These are phyloP conservation scores for Camillea tinctor DNA, from an alignment of 2,329 filamentous ascomycete genomes.

Conservation along the genomic window DNA sequence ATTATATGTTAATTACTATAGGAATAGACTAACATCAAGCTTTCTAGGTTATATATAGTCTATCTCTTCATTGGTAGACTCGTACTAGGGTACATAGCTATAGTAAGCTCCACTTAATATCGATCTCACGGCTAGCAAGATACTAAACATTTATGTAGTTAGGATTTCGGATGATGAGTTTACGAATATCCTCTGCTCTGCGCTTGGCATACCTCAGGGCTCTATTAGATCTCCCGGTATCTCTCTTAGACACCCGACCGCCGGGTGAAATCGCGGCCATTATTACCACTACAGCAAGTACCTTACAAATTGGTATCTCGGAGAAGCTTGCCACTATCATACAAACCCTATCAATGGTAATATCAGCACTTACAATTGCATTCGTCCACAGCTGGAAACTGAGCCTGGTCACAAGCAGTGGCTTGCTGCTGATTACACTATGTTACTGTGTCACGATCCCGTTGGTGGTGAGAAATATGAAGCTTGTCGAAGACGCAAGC, in stretches of 20 bases:
- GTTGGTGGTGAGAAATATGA: constrained; percentile 53
- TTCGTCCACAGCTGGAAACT: constrained; percentile 59
- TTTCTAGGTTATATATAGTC: constrained; percentile 62
- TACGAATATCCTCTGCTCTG: constrained; percentile 58
- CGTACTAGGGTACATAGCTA: constrained; percentile 59
- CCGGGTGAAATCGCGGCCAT: constrained; percentile 59
- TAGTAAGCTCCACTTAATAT: constrained; percentile 36
- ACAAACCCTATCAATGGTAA: constrained; percentile 52
- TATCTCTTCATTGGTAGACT: constrained; percentile 70
- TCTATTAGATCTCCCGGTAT: constrained; percentile 63
- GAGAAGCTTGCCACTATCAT: constrained; percentile 60
- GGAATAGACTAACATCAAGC: neutral
- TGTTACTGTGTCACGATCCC: constrained; percentile 52
- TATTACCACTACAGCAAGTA: constrained; percentile 63
- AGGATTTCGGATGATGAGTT: constrained; percentile 59
- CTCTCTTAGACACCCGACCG: constrained; percentile 64
- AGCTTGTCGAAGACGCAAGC: constrained; percentile 51
- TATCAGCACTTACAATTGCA: constrained; percentile 53
- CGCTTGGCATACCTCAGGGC: constrained; percentile 64
- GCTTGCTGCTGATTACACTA: constrained; percentile 55
- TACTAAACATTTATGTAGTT: constrained; percentile 35
- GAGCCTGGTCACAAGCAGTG: constrained; percentile 56
- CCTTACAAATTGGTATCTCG: constrained; percentile 61
- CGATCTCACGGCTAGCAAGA: neutral
- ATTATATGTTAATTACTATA: neutral